A percentile compares a stretch with the other conserved stretches of the same genome.
Evolutionary conservation across 2,329 filamentous ascomycete species (phyloP).

Genomic region (Emmonsia crescens): DNA sequence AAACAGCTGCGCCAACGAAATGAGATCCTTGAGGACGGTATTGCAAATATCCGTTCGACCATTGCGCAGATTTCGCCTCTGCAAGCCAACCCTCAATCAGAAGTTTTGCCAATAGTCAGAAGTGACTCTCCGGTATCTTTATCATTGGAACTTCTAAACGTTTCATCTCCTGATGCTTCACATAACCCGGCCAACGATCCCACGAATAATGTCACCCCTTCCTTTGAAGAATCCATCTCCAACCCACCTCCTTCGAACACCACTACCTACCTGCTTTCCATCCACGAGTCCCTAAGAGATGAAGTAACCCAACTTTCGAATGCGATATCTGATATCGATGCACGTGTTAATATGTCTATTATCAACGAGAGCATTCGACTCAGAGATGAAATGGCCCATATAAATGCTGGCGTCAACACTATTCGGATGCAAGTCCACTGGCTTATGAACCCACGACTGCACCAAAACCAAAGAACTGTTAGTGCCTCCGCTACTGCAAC

Average conservation of each 20-base stretch:
- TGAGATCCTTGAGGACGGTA: constrained; percentile 37
- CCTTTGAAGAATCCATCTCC: constrained; percentile 10
- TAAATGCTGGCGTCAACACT: constrained; percentile 48
- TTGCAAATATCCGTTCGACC: constrained; percentile 32
- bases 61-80: constrained; percentile 20
- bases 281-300: constrained; percentile 51
- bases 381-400: constrained; percentile 52
- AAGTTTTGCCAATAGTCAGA: constrained; percentile 9
- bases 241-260: constrained; percentile 27
- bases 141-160: constrained; percentile 7
- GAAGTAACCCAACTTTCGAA: constrained; percentile 46
- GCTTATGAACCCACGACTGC: constrained; percentile 48
- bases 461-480: constrained; percentile 27
- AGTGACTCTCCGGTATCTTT: constrained; percentile 12
- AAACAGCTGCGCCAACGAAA: constrained; percentile 36
- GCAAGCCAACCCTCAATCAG: constrained; percentile 12
- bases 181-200: constrained; percentile 2
- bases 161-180: constrained; percentile 12
- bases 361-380: constrained; percentile 52
- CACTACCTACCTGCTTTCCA: constrained; percentile 48
- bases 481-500: constrained; percentile 9
- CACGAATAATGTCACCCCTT: not conserved
- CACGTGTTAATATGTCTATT: constrained; percentile 50
- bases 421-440: constrained; percentile 53
- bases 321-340: constrained; percentile 49